Conservation (phyloP, 1,139 yeast genomes). For the Suhomyces bokatorum region DNA sequence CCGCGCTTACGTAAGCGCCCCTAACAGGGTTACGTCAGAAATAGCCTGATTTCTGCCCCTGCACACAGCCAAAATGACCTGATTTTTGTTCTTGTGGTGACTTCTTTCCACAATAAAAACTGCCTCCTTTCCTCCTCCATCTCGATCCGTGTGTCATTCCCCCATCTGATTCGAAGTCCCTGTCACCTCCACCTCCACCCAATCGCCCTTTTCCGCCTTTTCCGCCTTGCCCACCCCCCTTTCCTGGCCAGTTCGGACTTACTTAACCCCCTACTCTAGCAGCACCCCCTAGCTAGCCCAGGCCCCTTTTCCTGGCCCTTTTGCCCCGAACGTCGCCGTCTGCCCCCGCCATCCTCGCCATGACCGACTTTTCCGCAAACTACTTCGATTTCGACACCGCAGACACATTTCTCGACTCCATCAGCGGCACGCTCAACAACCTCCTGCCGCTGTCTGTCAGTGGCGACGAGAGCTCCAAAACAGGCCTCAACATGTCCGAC, state of each 20-base stretch:
- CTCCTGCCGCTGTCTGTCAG: conserved; percentile 20
- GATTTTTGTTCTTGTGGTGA: conserved; percentile 12
- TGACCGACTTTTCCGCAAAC: conserved; percentile 21
- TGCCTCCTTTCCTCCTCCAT: conserved; percentile 2
- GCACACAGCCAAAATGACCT: conserved; percentile 15
- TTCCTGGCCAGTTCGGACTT: background rate
- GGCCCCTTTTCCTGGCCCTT: background rate
- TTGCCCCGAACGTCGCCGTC: background rate
- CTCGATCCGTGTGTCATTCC: background rate
- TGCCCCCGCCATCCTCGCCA: conserved; percentile 1
- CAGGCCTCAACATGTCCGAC: conserved; percentile 6
- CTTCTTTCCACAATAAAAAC: conserved; percentile 10
- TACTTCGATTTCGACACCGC: conserved; percentile 36
- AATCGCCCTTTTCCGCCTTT: background rate
- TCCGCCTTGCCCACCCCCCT: background rate
- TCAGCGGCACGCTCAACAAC: conserved; percentile 28
- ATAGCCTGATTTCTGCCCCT: conserved; percentile 13
- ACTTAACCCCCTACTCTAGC: background rate
- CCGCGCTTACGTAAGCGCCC: conserved; percentile 2
- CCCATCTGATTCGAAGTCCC: background rate
- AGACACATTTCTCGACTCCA: conserved; percentile 35
- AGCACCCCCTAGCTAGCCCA: no score
- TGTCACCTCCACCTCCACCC: background rate
- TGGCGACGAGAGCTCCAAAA: conserved; percentile 16
- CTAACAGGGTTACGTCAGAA: conserved; percentile 4